These are phyloP conservation scores for Phytophthora pinifolia DNA, from an alignment of 352 stramenopile genomes.

Conservation along the genomic window DNA sequence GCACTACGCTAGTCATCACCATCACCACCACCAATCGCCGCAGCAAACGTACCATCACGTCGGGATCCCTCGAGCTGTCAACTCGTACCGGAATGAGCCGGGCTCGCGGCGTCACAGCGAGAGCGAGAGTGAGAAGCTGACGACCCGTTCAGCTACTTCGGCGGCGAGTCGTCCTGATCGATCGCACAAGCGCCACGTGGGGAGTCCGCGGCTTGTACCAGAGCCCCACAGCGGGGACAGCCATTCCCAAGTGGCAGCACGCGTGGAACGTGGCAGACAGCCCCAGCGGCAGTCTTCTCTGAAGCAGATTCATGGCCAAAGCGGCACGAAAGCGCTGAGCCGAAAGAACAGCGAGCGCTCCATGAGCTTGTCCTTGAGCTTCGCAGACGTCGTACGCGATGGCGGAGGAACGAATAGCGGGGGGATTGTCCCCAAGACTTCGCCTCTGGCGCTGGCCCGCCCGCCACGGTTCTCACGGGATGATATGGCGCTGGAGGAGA, in stretches of 20 bases:
- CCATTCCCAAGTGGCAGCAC: conserved; percentile 9
- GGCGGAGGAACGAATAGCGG: conserved; percentile 29
- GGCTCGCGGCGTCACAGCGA: conserved; percentile 62
- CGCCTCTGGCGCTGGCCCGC: conserved; percentile 42
- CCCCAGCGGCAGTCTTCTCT: conserved; percentile 25
- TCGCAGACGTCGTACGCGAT: conserved; percentile 81
- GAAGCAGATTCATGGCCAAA: conserved; percentile 24
- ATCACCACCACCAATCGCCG: conserved; percentile 29
- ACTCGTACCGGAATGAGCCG: conserved; percentile 29
- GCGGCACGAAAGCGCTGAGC: conserved; percentile 28
- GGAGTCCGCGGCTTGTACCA: conserved; percentile 49
- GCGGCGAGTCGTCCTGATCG: conserved; percentile 52
- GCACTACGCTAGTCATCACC: conserved; percentile 34
- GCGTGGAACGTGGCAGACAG: conserved; percentile 7
- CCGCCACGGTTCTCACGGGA: conserved; percentile 48
- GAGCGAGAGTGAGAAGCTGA: conserved; percentile 67
- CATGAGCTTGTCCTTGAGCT: conserved; percentile 88
- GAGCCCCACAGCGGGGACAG: conserved; percentile 22
- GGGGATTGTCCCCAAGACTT: conserved; percentile 33
- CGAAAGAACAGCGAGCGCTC: conserved; percentile 75
- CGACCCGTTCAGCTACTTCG: conserved; percentile 53
- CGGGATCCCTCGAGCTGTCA: conserved; percentile 16
- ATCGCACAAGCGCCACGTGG: conserved; percentile 26
- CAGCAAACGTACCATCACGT: conserved; percentile 34
- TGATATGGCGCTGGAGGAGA: conserved; percentile 59